Conservation (phyloP, 169 alveolate genomes). For the Eimeria necatrix region DNA sequence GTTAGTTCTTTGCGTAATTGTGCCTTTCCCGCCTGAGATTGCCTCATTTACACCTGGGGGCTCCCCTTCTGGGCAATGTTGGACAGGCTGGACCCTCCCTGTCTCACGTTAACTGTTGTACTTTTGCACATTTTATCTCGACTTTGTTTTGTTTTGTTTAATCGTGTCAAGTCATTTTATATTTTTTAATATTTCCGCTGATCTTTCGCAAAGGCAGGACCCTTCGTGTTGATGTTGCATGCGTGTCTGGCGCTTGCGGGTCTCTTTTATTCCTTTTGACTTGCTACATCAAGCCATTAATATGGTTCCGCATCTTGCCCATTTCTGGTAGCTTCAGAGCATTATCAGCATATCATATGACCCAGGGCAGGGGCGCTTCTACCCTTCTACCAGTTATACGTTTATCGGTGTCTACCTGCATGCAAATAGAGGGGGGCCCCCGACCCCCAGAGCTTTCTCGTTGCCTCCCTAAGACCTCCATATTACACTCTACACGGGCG, state of each 20-base stretch:
- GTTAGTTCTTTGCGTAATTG: neutral
- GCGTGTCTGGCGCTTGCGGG: conserved; percentile 61
- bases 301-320: neutral
- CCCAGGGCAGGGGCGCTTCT: neutral
- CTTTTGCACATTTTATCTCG: neutral
- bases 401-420: neutral
- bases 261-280: neutral
- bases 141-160: conserved; percentile 26
- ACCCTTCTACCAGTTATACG: neutral
- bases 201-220: neutral
- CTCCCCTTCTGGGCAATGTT: neutral
- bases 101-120: conserved; percentile 1
- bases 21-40: neutral
- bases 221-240: conserved; percentile 35
- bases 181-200: conserved; percentile 14
- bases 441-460: too few relatives aligned
- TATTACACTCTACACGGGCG: neutral
- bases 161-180: neutral
- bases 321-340: neutral
- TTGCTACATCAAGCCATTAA: neutral
- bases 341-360: neutral
- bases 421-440: too few relatives aligned
- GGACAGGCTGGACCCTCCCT: conserved; percentile 63
- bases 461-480: neutral
- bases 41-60: neutral